A percentile compares a stretch with the other conserved stretches of the same genome.
phyloP scores from a whole-genome alignment of 2,329 filamentous ascomycete genomes.

The Fusarium algeriense region DNA sequence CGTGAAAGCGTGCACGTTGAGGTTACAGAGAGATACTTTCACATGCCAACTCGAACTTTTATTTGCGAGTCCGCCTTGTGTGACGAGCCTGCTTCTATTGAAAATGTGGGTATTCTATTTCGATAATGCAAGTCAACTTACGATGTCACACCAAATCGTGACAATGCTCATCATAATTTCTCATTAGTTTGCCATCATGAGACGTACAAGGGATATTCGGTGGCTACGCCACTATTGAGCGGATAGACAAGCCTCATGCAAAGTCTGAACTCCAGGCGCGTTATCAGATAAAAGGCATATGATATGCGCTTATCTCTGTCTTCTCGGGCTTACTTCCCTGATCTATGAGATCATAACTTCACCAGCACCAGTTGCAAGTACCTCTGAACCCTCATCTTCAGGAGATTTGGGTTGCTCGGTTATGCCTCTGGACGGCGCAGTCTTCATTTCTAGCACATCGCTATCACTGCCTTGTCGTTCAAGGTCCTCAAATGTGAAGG shows the following conservation, averaged over 20 bases:
- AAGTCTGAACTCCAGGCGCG: conserved; percentile 1
- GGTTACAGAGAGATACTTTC: conserved; percentile 9
- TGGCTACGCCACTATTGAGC: background rate
- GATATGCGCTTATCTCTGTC: conserved; percentile 13
- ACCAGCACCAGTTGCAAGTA: conserved; percentile 38
- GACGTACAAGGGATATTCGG: background rate
- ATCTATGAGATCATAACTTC: conserved; percentile 43
- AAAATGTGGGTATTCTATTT: background rate
- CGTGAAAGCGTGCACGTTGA: conserved; percentile 1
- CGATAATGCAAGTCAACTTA: background rate
- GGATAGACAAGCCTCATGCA: conserved; percentile 1
- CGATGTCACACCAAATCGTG: background rate
- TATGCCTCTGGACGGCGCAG: conserved; percentile 49
- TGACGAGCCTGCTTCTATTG: conserved; percentile 6
- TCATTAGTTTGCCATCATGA: background rate
- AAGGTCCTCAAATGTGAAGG: conserved; percentile 69
- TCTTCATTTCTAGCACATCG: conserved; percentile 64
- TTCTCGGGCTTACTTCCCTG: conserved; percentile 11
- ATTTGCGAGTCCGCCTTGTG: background rate
- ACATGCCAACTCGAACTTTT: conserved; percentile 16
- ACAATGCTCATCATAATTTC: conserved; percentile 1
- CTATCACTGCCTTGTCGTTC: conserved; percentile 64
- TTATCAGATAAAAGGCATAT: conserved; percentile 18
- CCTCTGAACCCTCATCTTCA: conserved; percentile 15
- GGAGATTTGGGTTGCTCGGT: conserved; percentile 30